Evolutionary conservation across 2,329 filamentous ascomycete genomes (phyloP), one percentile per base, ranked within the genome.

Genomic region (Cercospora beticola): DNA sequence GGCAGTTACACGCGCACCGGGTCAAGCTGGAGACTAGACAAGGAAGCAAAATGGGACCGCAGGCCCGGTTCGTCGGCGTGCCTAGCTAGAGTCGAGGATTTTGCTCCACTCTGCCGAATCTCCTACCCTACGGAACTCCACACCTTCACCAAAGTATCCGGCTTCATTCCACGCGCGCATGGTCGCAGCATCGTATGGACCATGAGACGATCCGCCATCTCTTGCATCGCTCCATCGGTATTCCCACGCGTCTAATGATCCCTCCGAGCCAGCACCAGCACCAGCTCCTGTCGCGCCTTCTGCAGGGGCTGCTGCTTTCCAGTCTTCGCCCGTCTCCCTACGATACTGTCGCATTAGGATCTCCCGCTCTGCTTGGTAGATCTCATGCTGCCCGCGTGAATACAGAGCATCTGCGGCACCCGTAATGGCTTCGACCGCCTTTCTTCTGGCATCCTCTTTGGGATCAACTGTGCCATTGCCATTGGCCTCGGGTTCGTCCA

Each of bases 121-220:
- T 21, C 54, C 64, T 16, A 82, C 76, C 26, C 75, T 75, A 61
- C 81, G 79, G 72, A 83, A 85, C 71, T 85, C 94, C 26, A 97
- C 93, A 0, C 92, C 92, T 71, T 95, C 90, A 12, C 89, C 91
- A 80, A 99, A 99, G 78, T 98, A 98, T 2, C 95, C 95, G 26
- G 93, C 93, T 70, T 92, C 89, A 73, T 91, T 89, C 95, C 95
- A 99, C 2, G 92, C 91, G 75, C 89, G 88, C 95, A 99, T 98
- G 43, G 90, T 94, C 5, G 85, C 79, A 7, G 86, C 87, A 77
- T 97, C 93, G 79, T 93, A 99, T 0, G 95, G 94, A 0, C 95
- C 95, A 79, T 99, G 93, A 67, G 87, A 86, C 59, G 88, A 86
- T 10, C 87, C 92, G 30, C 88, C 91, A 76, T 97, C 94, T 49